phyloP scores from a whole-genome alignment of 345 rosid species.

The Iberis pinnata region DNA sequence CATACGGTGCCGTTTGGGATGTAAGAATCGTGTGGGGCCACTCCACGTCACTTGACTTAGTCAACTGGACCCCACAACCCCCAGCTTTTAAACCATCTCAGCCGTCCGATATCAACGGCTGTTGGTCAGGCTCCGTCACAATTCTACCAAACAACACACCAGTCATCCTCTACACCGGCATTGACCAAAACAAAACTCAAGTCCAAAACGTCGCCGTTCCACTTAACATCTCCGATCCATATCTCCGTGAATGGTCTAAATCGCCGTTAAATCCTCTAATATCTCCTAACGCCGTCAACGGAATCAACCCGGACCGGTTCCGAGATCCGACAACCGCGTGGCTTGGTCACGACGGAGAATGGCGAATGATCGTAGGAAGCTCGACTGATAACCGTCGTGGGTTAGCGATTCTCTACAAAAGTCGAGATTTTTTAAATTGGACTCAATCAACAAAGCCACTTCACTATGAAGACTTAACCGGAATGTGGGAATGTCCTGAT shows the following conservation, averaged over 20 bases:
- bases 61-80: conserved; percentile 56
- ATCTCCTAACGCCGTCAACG: conserved; percentile 29
- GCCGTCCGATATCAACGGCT: conserved; percentile 48
- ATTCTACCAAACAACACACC: conserved; percentile 43
- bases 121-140: conserved; percentile 78
- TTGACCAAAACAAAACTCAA: conserved; percentile 31
- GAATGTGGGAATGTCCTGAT: conserved; percentile 90
- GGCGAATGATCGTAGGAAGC: conserved; percentile 29
- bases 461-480: conserved; percentile 43
- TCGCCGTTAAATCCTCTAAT: conserved; percentile 47
- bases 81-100: conserved; percentile 49
- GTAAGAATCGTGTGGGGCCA: conserved; percentile 78
- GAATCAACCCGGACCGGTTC: conserved; percentile 45
- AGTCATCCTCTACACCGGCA: conserved; percentile 62
- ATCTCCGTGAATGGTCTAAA: conserved; percentile 62
- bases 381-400: conserved; percentile 40
- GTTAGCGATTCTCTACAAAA: conserved; percentile 41
- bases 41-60: conserved; percentile 61
- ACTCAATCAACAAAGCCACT: conserved; percentile 33
- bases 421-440: conserved; percentile 56
- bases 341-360: conserved; percentile 29
- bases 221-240: conserved; percentile 51
- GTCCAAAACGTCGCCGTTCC: conserved; percentile 62
- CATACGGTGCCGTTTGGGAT: conserved; percentile 52
- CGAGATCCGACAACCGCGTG: conserved; percentile 84